phyloP scores from a whole-genome alignment of 2,329 filamentous ascomycete species.

The Botrytis byssoidea region DNA sequence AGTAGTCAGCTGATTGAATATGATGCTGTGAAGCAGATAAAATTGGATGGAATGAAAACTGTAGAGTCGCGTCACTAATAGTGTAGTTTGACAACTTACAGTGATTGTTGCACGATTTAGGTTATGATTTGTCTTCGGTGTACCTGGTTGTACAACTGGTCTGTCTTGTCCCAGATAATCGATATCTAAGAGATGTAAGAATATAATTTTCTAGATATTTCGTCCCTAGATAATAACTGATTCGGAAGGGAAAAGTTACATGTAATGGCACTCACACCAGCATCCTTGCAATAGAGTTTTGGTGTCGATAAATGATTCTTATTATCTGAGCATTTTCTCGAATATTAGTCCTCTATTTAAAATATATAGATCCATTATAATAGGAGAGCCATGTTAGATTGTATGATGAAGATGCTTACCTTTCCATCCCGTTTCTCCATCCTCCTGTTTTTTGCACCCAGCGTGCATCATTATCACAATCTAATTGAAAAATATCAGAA shows the following conservation, averaged over 20 bases:
- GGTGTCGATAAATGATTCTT: neutral
- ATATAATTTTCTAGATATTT: neutral
- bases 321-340: neutral
- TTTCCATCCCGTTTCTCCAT: neutral
- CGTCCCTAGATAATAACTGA: neutral
- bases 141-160: neutral
- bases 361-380: neutral
- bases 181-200: neutral
- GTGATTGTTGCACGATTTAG: neutral
- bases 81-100: neutral
- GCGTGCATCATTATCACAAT: neutral
- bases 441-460: neutral
- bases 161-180: neutral
- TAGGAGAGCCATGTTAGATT: neutral
- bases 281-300: neutral
- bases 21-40: neutral
- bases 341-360: neutral
- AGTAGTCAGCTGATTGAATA: neutral
- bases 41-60: neutral
- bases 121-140: neutral
- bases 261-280: neutral
- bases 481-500: neutral
- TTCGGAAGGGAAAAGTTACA: neutral
- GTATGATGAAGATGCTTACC: neutral
- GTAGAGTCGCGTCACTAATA: fast-evolving